Conservation (phyloP, 192 early-diverging fungal species). For the Gonapodya prolifera region DNA sequence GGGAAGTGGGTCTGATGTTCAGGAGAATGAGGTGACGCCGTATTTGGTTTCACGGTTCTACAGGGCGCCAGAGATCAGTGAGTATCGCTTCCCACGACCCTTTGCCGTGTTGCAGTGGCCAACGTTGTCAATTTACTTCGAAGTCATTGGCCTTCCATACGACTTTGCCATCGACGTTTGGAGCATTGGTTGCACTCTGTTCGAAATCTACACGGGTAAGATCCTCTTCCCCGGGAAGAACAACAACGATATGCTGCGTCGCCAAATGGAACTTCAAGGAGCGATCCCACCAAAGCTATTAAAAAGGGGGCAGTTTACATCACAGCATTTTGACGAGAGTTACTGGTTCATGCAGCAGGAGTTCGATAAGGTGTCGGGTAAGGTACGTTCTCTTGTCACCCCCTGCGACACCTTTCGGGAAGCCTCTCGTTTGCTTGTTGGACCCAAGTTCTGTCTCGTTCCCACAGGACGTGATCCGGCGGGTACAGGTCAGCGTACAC, state of each 20-base stretch:
- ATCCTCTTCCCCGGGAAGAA: constrained; percentile 85
- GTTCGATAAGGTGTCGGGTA: background rate
- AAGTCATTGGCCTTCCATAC: constrained; percentile 77
- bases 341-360: constrained; percentile 41
- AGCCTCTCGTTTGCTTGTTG: constrained; percentile 29
- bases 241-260: constrained; percentile 93
- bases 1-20: constrained; percentile 77
- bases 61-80: constrained; percentile 91
- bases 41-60: constrained; percentile 95
- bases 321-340: constrained; percentile 79
- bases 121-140: background rate
- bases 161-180: constrained; percentile 86
- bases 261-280: constrained; percentile 90
- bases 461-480: constrained; percentile 49
- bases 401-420: constrained; percentile 44
- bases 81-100: constrained; percentile 13
- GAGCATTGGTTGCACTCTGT: constrained; percentile 89
- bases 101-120: background rate
- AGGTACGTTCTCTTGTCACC: constrained; percentile 1
- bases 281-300: constrained; percentile 73
- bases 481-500: constrained; percentile 51
- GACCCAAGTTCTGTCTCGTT: background rate
- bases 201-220: constrained; percentile 89
- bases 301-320: constrained; percentile 65
- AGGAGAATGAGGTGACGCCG: constrained; percentile 87